These are phyloP conservation scores for Oemleria cerasiformis DNA, from an alignment of 306 rosid species.

Conservation along the genomic window DNA sequence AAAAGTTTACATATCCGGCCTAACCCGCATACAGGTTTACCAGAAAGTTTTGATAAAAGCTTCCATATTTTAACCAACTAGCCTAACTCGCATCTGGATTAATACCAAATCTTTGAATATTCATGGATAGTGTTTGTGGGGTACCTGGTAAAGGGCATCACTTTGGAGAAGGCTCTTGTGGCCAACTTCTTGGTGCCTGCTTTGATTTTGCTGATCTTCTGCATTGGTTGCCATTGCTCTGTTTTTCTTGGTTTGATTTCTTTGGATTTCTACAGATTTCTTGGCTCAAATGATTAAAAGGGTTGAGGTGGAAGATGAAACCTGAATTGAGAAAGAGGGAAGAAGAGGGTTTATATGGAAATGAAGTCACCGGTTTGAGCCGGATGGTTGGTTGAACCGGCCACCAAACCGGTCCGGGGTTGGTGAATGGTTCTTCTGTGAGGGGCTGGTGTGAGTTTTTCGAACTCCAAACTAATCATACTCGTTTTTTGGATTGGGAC, in stretches of 20 bases:
- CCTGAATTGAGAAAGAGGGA: slow-evolving; percentile 7
- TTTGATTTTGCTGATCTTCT: slow-evolving; percentile 51
- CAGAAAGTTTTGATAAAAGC: too few relatives aligned
- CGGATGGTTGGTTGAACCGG: slow-evolving; percentile 48
- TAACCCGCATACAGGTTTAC: too few relatives aligned
- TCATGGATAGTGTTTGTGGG: too few relatives aligned
- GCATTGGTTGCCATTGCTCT: slow-evolving; percentile 60
- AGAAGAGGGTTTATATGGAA: slow-evolving; percentile 27
- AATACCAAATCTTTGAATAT: too few relatives aligned
- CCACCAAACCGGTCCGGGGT: slow-evolving; percentile 56
- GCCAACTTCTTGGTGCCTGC: slow-evolving; percentile 94
- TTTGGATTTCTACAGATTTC: slow-evolving; percentile 7
- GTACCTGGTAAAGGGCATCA: slow-evolving; percentile 91
- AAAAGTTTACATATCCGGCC: too few relatives aligned
- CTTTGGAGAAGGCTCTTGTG: slow-evolving; percentile 96
- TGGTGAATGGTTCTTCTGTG: slow-evolving; percentile 42
- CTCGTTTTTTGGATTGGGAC: neutral
- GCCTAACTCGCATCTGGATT: too few relatives aligned
- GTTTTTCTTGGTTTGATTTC: neutral
- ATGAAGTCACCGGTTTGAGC: slow-evolving; percentile 38
- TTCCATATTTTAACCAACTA: too few relatives aligned
- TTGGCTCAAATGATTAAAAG: neutral
- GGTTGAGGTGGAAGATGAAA: neutral
- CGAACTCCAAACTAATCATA: neutral
- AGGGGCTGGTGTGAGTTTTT: slow-evolving; percentile 2